Conservation (phyloP, 768 basidiomycete species). For the Boletus reticuloceps region DNA sequence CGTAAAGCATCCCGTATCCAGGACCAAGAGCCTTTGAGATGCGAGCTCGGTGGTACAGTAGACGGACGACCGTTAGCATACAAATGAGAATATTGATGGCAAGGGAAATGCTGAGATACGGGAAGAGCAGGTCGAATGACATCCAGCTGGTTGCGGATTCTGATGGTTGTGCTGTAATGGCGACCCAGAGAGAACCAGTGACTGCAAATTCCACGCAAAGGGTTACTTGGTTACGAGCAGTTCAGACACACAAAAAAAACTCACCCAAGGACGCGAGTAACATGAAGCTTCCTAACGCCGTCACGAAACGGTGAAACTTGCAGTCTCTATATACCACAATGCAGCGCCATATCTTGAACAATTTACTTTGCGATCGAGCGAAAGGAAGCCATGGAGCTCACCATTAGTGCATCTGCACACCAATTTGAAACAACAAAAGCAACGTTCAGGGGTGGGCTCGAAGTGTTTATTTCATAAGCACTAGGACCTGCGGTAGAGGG, state of each 20-base stretch:
- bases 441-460: slow-evolving; percentile 24
- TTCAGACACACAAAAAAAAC: background rate
- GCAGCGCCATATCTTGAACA: slow-evolving; percentile 30
- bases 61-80: slow-evolving; percentile 29
- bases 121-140: slow-evolving; percentile 33
- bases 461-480: slow-evolving; percentile 20
- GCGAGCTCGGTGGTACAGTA: slow-evolving; percentile 28
- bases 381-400: slow-evolving; percentile 1
- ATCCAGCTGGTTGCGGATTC: slow-evolving; percentile 22
- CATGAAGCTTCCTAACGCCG: slow-evolving; percentile 16
- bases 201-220: slow-evolving; percentile 8
- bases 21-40: slow-evolving; percentile 27
- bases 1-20: slow-evolving; percentile 25
- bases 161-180: slow-evolving; percentile 24
- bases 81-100: slow-evolving; percentile 32
- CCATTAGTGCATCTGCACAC: slow-evolving; percentile 32
- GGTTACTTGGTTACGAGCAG: background rate
- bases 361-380: background rate
- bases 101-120: slow-evolving; percentile 34
- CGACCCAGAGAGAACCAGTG: slow-evolving; percentile 29
- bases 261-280: slow-evolving; percentile 24
- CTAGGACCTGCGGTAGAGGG: slow-evolving; percentile 20
- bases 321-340: slow-evolving; percentile 31
- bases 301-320: slow-evolving; percentile 14
- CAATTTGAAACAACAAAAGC: slow-evolving; percentile 32